phyloP scores from a whole-genome alignment of 805 yeast genomes.

The Starmerella bombi region DNA sequence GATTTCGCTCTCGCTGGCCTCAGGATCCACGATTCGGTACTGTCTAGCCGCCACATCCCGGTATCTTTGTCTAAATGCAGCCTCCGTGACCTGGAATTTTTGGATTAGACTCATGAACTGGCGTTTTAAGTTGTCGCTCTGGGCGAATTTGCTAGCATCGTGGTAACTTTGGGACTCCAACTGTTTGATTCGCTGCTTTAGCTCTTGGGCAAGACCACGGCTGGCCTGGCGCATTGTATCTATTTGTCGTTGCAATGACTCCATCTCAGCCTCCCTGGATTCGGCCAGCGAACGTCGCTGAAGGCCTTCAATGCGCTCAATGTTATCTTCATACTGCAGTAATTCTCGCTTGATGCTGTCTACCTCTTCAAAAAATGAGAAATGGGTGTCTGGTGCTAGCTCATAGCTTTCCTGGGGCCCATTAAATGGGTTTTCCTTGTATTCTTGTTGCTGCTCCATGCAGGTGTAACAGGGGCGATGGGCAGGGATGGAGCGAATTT shows the following conservation, averaged over 20 bases:
- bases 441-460: too few species aligned
- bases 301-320: conserved; percentile 54
- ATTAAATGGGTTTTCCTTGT: conserved; percentile 15
- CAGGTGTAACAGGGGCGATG: too few species aligned
- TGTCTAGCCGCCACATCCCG: conserved; percentile 84
- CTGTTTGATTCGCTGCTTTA: conserved; percentile 62
- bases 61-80: conserved; percentile 69
- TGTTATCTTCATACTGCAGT: conserved; percentile 53
- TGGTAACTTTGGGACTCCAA: conserved; percentile 42
- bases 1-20: conserved; percentile 59
- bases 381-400: conserved; percentile 29
- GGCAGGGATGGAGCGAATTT: too few species aligned
- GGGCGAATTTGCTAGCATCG: conserved; percentile 71
- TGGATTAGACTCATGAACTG: conserved; percentile 77
- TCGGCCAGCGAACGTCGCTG: conserved; percentile 63
- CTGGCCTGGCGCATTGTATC: conserved; percentile 67
- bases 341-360: conserved; percentile 54
- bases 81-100: conserved; percentile 74
- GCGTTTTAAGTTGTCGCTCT: conserved; percentile 77
- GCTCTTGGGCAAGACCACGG: conserved; percentile 54
- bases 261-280: conserved; percentile 55
- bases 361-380: conserved; percentile 54
- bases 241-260: conserved; percentile 55
- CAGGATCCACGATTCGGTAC: conserved; percentile 53
- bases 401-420: conserved; percentile 17